phyloP scores from a whole-genome alignment of 352 stramenopile genomes.

The Pelagophyceae sp. region DNA sequence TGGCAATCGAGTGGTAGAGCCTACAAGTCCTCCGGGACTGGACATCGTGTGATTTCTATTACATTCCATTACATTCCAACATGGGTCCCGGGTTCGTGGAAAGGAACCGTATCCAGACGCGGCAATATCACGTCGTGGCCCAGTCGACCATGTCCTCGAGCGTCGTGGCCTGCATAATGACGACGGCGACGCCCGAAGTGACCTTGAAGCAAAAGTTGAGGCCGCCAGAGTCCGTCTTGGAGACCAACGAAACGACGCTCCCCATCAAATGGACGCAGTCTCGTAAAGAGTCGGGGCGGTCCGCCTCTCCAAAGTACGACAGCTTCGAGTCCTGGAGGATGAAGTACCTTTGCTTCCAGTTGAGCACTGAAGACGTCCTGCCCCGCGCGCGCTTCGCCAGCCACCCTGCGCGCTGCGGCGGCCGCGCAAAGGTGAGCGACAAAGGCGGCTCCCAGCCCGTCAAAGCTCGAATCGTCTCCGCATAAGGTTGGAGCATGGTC shows the following conservation, averaged over 20 bases:
- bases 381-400: slow-evolving; percentile 25
- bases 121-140: too few relatives aligned
- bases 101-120: slow-evolving; percentile 16
- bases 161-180: slow-evolving; percentile 32
- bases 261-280: slow-evolving; percentile 28
- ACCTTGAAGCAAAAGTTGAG: slow-evolving; percentile 29
- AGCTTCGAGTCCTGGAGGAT: slow-evolving; percentile 26
- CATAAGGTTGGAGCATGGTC: slow-evolving; percentile 30
- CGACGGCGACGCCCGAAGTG: slow-evolving; percentile 23
- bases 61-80: too few relatives aligned
- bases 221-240: slow-evolving; percentile 13
- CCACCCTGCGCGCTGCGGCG: slow-evolving; percentile 24
- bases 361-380: slow-evolving; percentile 13
- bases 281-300: slow-evolving; percentile 23
- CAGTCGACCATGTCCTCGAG: slow-evolving; percentile 34
- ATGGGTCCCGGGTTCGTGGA: neutral
- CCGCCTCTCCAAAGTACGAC: slow-evolving; percentile 21
- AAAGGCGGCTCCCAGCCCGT: slow-evolving; percentile 38
- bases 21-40: too few relatives aligned
- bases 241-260: slow-evolving; percentile 23
- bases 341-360: slow-evolving; percentile 32
- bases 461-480: slow-evolving; percentile 33
- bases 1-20: slow-evolving; percentile 28
- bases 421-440: slow-evolving; percentile 29
- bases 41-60: too few relatives aligned